Evolutionary conservation across 768 basidiomycete genomes (phyloP).

Genomic region (Lepiota brunneoincarnata): DNA sequence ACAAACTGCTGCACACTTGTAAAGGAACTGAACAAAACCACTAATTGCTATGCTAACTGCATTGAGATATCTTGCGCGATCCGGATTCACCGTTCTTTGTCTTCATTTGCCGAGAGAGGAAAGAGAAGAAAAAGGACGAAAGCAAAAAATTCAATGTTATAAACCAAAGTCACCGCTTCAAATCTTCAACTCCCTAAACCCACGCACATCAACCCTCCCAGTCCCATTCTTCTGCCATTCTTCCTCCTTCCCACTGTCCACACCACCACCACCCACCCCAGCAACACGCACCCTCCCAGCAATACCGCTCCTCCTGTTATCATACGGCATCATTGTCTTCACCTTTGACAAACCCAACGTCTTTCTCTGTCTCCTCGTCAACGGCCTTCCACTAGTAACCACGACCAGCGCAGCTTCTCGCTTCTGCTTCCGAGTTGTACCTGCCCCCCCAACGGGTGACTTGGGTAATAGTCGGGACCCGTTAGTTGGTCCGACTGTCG

Average conservation of each 20-base stretch:
- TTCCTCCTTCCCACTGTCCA: slow-evolving; percentile 29
- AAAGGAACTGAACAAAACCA: too few relatives aligned
- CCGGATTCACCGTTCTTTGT: too few relatives aligned
- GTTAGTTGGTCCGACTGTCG: neutral
- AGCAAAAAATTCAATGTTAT: too few relatives aligned
- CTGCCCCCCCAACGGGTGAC: slow-evolving; percentile 5
- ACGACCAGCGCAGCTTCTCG: slow-evolving; percentile 2
- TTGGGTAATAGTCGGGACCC: neutral
- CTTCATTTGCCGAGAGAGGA: neutral
- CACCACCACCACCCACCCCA: slow-evolving; percentile 37
- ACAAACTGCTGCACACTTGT: too few relatives aligned
- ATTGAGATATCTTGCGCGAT: too few relatives aligned
- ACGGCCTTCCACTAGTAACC: slow-evolving; percentile 27
- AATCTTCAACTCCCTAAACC: slow-evolving; percentile 77
- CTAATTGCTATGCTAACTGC: too few relatives aligned
- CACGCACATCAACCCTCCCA: slow-evolving; percentile 72
- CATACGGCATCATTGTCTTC: slow-evolving; percentile 25
- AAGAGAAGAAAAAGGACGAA: slow-evolving; percentile 3
- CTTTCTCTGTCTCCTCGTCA: slow-evolving; percentile 71
- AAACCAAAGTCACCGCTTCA: slow-evolving; percentile 16
- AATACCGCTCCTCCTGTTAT: slow-evolving; percentile 34
- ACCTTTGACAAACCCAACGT: slow-evolving; percentile 62
- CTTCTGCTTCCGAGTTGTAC: slow-evolving; percentile 18
- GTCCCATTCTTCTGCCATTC: slow-evolving; percentile 68
- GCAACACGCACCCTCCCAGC: slow-evolving; percentile 70